Conservation (phyloP, 306 rosid genomes). For the Vachellia collinsii region DNA sequence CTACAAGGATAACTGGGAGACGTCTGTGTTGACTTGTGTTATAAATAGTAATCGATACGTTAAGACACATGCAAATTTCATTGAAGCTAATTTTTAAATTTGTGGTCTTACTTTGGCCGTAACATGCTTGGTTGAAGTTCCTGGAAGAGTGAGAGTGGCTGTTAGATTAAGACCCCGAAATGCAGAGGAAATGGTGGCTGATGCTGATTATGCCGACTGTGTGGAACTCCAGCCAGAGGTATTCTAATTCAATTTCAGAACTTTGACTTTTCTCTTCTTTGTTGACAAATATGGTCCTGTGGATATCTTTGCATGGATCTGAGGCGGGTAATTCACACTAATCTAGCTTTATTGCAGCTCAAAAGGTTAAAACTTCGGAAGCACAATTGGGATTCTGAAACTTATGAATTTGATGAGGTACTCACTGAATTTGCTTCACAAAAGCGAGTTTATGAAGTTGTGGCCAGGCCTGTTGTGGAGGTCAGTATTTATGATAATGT, state of each 20-base stretch:
- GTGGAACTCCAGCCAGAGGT: conserved; percentile 98
- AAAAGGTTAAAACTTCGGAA: conserved; percentile 94
- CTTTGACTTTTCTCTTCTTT: background rate
- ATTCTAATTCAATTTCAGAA: conserved; percentile 24
- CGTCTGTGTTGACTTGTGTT: background rate
- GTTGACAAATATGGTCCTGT: conserved; percentile 14
- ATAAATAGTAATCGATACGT: background rate
- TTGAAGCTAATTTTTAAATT: conserved; percentile 18
- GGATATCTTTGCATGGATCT: conserved; percentile 6
- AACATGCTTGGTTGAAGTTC: conserved; percentile 58
- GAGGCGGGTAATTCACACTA: conserved; percentile 12
- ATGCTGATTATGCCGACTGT: conserved; percentile 97
- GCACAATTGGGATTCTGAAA: conserved; percentile 99
- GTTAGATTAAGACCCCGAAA: conserved; percentile 88
- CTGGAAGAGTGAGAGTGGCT: conserved; percentile 97
- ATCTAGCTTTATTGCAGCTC: conserved; percentile 62
- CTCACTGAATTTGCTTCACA: conserved; percentile 98
- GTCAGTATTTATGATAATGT: conserved; percentile 46
- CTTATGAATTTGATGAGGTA: conserved; percentile 95
- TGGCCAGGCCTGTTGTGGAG: conserved; percentile 99
- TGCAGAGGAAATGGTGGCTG: conserved; percentile 74
- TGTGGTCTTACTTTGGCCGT: conserved; percentile 33
- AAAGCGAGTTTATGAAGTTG: conserved; percentile 96
- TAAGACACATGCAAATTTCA: conserved; percentile 1
- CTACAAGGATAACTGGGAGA: background rate